Base-by-base conservation (phyloP, 164 flowering plant genomes). In the Annona squamosa region DNA sequence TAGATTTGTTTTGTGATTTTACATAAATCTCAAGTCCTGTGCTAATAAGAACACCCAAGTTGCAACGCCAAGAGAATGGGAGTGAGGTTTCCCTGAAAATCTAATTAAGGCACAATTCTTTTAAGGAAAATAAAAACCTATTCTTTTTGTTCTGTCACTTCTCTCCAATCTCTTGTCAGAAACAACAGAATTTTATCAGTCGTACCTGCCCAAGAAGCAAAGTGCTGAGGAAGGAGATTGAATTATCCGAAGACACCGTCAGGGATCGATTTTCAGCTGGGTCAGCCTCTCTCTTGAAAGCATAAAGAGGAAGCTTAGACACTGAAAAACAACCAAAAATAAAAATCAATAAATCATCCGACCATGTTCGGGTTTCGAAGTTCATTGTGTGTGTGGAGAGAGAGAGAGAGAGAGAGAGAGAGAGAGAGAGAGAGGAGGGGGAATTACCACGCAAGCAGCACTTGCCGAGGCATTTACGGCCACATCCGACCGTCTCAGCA, bases 381-480 rank as follows among this genome's bases (percentile, higher is more conserved):
- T 48, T 48, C 4, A 48, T 52, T 52, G 13, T 9, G 59, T 52
- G 13, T 9, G 59, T 7, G 13, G 13, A 52, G 59, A 52, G 13
- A 16, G 17, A 42, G 43, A 65, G 52, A 43, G 3, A 48, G n/a
- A 65, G 63, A 6, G 43, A n/a, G 17, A 57, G n/a, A n/a, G 42
- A 64, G 47, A n/a, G 61, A 46, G 70, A 66, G 71, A 46, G 4
- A 46, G 63, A 63, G 41, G 16, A 69, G 65, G 48, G n/a, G 69
- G 1, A 41, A 52, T 41, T 81, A 90, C 94, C 89, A 66, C 78
- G 85, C 18, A 90, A 59, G 82, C 94, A 91, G 68, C 93, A 88
- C n/a, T 79, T 82, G n/a, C 85, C 86, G 65, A 87, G 84, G 80
- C 92, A 91, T 69, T 91, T 87, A 17, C 90, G 86, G 46, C 94